These are phyloP conservation scores for Endoconidiophora polonica DNA, from an alignment of 2,329 filamentous ascomycete genomes.

Conservation along the genomic window DNA sequence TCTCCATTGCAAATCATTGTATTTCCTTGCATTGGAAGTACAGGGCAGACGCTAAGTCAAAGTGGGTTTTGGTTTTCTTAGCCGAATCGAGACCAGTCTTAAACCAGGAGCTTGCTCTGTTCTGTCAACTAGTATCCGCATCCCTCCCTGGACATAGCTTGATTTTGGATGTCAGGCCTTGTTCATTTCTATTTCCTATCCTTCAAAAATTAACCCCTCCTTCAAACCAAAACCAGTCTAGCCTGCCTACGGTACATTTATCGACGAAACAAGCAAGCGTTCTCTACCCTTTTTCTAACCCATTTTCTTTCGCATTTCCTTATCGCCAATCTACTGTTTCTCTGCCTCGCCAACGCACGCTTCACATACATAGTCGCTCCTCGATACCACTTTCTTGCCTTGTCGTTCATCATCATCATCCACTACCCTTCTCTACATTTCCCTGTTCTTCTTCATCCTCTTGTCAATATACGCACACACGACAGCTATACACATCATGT, in stretches of 20 bases:
- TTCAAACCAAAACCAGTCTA: not conserved
- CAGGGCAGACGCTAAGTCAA: not conserved
- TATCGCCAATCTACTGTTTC: not conserved
- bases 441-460: not conserved
- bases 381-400: not conserved
- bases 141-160: too few species aligned
- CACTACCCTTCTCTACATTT: not conserved
- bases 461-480: not conserved
- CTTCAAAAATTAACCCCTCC: conserved; percentile 6
- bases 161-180: too few species aligned
- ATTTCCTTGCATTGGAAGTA: not conserved
- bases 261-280: too few species aligned
- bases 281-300: too few species aligned
- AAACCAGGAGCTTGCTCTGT: too few species aligned
- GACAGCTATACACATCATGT: conserved; percentile 17
- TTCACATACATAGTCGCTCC: not conserved
- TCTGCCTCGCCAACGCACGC: not conserved
- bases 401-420: not conserved
- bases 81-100: too few species aligned
- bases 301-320: too few species aligned
- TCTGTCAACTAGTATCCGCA: too few species aligned
- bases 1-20: not conserved
- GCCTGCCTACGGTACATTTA: too few species aligned
- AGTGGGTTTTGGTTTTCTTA: too few species aligned
- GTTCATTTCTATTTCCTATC: too few species aligned